These are phyloP conservation scores for Phytophthora pini DNA, from an alignment of 352 stramenopile genomes.

Conservation along the genomic window DNA sequence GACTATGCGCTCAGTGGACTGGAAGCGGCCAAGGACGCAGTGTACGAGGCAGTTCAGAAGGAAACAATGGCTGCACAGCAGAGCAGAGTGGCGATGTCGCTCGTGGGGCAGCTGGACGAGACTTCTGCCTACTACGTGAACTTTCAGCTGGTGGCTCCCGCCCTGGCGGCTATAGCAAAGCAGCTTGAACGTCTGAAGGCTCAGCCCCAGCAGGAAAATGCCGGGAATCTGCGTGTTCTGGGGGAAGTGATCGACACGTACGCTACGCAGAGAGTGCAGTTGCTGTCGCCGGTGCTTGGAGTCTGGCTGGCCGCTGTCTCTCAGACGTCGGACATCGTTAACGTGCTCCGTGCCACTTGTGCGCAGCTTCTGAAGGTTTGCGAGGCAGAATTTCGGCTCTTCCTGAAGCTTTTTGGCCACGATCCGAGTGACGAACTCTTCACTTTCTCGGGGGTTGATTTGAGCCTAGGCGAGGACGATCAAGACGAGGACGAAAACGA, in stretches of 20 bases:
- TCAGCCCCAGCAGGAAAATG: slow-evolving; percentile 38
- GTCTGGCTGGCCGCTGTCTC: slow-evolving; percentile 57
- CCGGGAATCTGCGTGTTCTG: slow-evolving; percentile 52
- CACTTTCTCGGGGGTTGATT: slow-evolving; percentile 29
- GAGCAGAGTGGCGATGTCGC: slow-evolving; percentile 14
- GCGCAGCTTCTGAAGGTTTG: slow-evolving; percentile 75
- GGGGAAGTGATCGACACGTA: slow-evolving; percentile 67
- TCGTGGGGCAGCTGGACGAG: slow-evolving; percentile 58
- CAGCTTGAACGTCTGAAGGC: slow-evolving; percentile 64
- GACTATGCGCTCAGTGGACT: slow-evolving; percentile 76
- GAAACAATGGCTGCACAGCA: slow-evolving; percentile 10
- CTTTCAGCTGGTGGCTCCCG: slow-evolving; percentile 75
- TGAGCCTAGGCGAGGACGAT: slow-evolving; percentile 30
- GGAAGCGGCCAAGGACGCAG: slow-evolving; percentile 72
- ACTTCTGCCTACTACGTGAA: slow-evolving; percentile 81
- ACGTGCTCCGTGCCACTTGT: slow-evolving; percentile 70
- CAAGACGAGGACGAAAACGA: slow-evolving; percentile 50
- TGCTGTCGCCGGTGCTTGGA: slow-evolving; percentile 62
- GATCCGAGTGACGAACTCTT: slow-evolving; percentile 68
- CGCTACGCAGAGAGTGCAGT: slow-evolving; percentile 56
- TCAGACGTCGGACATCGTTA: slow-evolving; percentile 76
- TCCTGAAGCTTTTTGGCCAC: slow-evolving; percentile 72
- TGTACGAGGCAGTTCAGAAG: slow-evolving; percentile 62
- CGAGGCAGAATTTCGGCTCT: slow-evolving; percentile 78
- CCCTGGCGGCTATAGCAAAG: slow-evolving; percentile 59